Conservation (phyloP, 805 yeast genomes). For the Starmerella geochares region DNA sequence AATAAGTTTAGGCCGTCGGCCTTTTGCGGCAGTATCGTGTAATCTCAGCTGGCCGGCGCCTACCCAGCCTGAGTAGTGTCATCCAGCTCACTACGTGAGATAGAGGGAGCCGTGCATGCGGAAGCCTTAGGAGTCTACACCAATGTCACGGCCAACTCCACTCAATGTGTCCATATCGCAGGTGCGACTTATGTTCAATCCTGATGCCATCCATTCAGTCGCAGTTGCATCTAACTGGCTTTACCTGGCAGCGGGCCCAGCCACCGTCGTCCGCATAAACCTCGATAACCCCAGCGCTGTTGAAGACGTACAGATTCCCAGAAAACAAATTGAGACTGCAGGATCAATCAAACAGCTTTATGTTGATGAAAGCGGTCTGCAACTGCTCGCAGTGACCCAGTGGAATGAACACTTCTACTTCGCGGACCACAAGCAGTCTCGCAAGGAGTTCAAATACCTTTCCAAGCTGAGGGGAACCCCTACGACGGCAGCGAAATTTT, state of each 20-base stretch:
- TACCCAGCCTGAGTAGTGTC: no score
- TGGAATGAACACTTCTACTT: constrained; percentile 40
- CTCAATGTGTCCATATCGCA: constrained; percentile 29
- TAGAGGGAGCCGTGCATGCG: background rate
- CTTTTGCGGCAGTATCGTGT: background rate
- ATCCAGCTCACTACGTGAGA: background rate
- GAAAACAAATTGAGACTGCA: constrained; percentile 25
- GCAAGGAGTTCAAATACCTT: constrained; percentile 37
- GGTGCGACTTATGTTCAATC: constrained; percentile 45
- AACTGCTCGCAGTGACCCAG: constrained; percentile 42
- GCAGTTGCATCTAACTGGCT: constrained; percentile 48
- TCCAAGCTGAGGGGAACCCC: constrained; percentile 40
- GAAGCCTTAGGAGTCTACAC: background rate
- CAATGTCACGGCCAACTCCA: constrained; percentile 19
- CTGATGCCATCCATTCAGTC: constrained; percentile 40
- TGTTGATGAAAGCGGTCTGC: constrained; percentile 45
- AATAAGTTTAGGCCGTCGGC: no score
- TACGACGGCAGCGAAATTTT: constrained; percentile 38
- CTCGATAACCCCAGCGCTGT: constrained; percentile 56
- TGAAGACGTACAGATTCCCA: constrained; percentile 32
- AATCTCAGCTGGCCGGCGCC: no score
- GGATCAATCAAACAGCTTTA: constrained; percentile 34
- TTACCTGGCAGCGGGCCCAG: constrained; percentile 43
- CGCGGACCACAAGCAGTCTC: constrained; percentile 32
- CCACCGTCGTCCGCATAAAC: constrained; percentile 53